Conservation (phyloP, 2,329 filamentous ascomycete genomes). For the Aspergillus pseudoterreus region DNA sequence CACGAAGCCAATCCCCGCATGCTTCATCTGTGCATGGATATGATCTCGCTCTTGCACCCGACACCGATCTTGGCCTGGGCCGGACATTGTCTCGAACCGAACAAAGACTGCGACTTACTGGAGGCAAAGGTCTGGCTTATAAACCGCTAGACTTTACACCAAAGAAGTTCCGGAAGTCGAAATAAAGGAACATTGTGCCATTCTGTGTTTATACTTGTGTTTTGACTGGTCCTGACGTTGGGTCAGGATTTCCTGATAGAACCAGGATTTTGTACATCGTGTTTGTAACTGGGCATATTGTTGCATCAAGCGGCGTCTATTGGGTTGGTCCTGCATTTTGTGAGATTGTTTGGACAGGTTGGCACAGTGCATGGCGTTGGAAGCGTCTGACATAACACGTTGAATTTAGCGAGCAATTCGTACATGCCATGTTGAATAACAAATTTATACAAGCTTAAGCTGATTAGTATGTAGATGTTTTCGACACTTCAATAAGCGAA, state of each 20-base stretch:
- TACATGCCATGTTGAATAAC: neutral
- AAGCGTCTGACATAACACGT: neutral
- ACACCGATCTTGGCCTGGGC: slow-evolving; percentile 35
- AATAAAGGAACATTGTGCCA: slow-evolving; percentile 1
- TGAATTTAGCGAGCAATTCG: neutral
- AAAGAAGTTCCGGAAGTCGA: slow-evolving; percentile 14
- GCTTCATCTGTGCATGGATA: slow-evolving; percentile 33
- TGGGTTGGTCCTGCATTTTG: neutral
- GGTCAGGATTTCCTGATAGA: neutral
- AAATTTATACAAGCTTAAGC: neutral
- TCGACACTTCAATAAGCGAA: neutral
- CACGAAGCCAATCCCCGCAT: slow-evolving; percentile 29
- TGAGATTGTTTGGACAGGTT: neutral
- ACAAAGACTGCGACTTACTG: slow-evolving; percentile 40
- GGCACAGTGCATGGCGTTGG: neutral
- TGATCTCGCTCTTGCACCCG: slow-evolving; percentile 39
- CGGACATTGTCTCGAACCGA: slow-evolving; percentile 42
- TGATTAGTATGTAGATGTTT: neutral
- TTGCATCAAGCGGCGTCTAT: neutral
- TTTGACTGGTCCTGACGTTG: neutral
- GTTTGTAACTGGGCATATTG: no score
- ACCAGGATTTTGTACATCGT: no score
- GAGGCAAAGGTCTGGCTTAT: slow-evolving; percentile 41
- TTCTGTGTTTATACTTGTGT: neutral
- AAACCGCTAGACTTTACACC: slow-evolving; percentile 34